These are phyloP conservation scores for Rhypophila decipiens DNA, from an alignment of 495 filamentous ascomycete species.

Conservation along the genomic window DNA sequence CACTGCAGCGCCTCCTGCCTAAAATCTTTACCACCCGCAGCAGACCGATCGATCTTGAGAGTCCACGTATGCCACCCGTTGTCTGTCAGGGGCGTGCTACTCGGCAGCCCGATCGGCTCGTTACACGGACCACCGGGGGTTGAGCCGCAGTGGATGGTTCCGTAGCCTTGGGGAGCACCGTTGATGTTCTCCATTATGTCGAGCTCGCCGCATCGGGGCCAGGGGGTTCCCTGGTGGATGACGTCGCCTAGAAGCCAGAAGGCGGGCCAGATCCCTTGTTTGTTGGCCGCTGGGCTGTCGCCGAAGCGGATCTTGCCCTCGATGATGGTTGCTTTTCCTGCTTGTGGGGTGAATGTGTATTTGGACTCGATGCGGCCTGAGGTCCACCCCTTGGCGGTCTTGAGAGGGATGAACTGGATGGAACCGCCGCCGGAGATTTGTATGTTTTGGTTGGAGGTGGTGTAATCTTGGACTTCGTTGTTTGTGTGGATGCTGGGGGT, in stretches of 20 bases:
- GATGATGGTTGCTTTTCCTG: slow-evolving; percentile 34
- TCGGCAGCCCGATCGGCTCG: slow-evolving; percentile 34
- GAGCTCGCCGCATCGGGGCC: slow-evolving; percentile 46
- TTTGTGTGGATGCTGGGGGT: slow-evolving; percentile 29
- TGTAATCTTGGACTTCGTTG: slow-evolving; percentile 40
- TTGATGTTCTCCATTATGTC: slow-evolving; percentile 49
- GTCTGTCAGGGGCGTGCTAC: slow-evolving; percentile 24
- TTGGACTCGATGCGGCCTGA: slow-evolving; percentile 45
- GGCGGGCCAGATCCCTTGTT: slow-evolving; percentile 49
- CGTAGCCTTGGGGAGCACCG: slow-evolving; percentile 36
- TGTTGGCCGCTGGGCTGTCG: slow-evolving; percentile 16
- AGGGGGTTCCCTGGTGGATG: slow-evolving; percentile 42
- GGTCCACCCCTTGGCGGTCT: slow-evolving; percentile 38
- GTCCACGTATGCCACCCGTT: slow-evolving; percentile 42
- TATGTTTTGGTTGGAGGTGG: slow-evolving; percentile 33
- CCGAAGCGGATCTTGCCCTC: slow-evolving; percentile 39
- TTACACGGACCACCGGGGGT: slow-evolving; percentile 37
- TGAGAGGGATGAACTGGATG: slow-evolving; percentile 39
- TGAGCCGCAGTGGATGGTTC: slow-evolving; percentile 44
- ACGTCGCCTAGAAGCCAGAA: slow-evolving; percentile 48
- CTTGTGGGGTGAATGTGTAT: slow-evolving; percentile 31
- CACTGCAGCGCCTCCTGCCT: slow-evolving; percentile 38
- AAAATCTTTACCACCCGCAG: slow-evolving; percentile 29
- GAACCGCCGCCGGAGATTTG: slow-evolving; percentile 42
- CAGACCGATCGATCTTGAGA: slow-evolving; percentile 38